Conservation (phyloP, 257 asterid species). For the Ballota nigra region DNA sequence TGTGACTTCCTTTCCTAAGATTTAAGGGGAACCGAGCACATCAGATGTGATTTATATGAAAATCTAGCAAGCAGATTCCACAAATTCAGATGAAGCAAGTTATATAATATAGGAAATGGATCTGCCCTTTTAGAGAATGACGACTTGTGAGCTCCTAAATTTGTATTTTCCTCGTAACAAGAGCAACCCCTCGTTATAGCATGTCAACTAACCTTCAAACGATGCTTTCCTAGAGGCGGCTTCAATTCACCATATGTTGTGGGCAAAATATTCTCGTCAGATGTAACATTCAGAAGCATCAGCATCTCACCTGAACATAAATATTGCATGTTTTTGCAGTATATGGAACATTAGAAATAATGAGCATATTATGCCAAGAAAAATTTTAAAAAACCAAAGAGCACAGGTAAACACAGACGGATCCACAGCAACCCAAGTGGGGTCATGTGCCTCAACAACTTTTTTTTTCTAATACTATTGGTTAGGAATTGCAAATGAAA, state of each 20-base stretch:
- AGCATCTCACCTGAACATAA: constrained; percentile 68
- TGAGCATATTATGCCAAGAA: background rate
- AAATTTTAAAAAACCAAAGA: background rate
- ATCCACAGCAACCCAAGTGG: too few relatives aligned
- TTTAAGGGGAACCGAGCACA: too few relatives aligned
- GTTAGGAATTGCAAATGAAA: too few relatives aligned
- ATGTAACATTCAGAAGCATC: constrained; percentile 65
- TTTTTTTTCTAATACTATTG: too few relatives aligned
- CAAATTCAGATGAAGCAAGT: background rate
- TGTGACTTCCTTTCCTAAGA: too few relatives aligned
- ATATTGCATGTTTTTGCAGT: constrained; percentile 9
- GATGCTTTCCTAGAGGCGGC: constrained; percentile 99
- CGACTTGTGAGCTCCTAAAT: background rate
- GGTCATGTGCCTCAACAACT: too few relatives aligned
- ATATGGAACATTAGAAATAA: constrained; percentile 10
- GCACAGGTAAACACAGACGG: background rate
- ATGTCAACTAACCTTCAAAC: constrained; percentile 67
- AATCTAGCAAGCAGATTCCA: background rate
- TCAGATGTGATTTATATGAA: background rate
- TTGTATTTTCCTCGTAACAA: too few relatives aligned
- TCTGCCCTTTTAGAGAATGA: background rate
- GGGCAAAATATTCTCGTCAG: constrained; percentile 70
- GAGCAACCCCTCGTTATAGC: constrained; percentile 1
- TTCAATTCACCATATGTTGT: constrained; percentile 90
- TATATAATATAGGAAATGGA: background rate